phyloP scores from a whole-genome alignment of 192 early-diverging fungal genomes.

The Jimgerdemannia lactiflua region DNA sequence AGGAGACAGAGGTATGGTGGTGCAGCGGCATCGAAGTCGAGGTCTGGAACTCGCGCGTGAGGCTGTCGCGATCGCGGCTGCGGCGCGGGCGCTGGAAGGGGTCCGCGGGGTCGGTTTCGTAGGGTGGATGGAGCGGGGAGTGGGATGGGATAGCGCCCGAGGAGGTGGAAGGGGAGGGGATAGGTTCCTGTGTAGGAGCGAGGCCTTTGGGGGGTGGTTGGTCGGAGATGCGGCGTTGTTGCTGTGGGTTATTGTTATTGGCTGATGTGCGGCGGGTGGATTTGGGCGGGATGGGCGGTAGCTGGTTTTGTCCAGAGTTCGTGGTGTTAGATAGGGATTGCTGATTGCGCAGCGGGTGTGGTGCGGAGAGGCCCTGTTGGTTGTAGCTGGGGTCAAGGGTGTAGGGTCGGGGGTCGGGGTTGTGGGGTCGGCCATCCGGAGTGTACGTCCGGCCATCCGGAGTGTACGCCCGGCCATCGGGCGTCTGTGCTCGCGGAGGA shows the following conservation, averaged over 20 bases:
- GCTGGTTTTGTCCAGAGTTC: background rate
- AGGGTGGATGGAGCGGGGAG: background rate
- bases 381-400: background rate
- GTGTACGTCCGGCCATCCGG: background rate
- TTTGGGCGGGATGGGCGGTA: background rate
- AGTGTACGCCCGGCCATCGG: background rate
- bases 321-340: background rate
- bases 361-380: background rate
- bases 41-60: background rate
- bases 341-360: background rate
- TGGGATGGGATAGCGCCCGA: no score
- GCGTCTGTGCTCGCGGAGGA: background rate
- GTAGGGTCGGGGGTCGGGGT: background rate
- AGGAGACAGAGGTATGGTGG: constrained; percentile 16
- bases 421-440: background rate
- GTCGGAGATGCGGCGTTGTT: background rate
- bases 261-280: background rate
- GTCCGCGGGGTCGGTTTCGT: background rate
- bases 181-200: no score
- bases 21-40: constrained; percentile 1
- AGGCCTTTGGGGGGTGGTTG: background rate
- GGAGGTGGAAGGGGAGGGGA: no score
- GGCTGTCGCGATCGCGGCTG: background rate
- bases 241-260: background rate
- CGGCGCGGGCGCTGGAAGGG: background rate